Evolutionary conservation across 139 green algal species (phyloP), one percentile per base, ranked within the genome.

Genomic region (Chlorella vulgaris): DNA sequence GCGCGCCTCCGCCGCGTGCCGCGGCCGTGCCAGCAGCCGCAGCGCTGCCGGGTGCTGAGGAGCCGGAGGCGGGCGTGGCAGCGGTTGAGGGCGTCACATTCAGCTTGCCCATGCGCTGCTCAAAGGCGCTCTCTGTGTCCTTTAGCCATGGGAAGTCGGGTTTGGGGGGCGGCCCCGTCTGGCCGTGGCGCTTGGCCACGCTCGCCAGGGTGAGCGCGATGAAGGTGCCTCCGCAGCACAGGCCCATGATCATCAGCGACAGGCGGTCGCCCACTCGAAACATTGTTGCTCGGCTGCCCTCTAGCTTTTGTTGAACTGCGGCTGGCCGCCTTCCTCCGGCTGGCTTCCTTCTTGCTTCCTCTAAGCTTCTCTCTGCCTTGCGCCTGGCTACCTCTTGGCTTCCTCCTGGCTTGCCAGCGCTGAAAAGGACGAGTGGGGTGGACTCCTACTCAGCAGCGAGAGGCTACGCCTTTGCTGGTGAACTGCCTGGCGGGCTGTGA

Each of bases 191-290:
- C 40, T 84, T 88, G 18, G 81, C 76, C 2, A 68, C 24, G 38
- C 38, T 66, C 1, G 81, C 84, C 40, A 89, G 58, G 3, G 36
- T 18, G 19, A 89, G 69, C 19, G 39, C 85, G 15, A 86, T 51
- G n/a, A 86, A 84, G 26, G 85, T 89, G 55, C 76, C 76, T 7
- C 55, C 76, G 38, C 42, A 60, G 28, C 85, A 53, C 33, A 84
- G 28, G 33, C 70, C 75, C 40, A 89, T 43, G 26, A 86, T 69
- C 26, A 31, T 38, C n/a, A 86, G 40, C 3, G 81, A 69, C 33
- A 68, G 70, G 8, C 74, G 42, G 66, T 89, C 81, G 24, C 81
- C 78, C 38, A 60, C n/a, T 29, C 42, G 53, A 3, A 69, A 24
- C 28, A 66, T 79, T 26, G 21, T 21, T 28, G 28, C 26, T 4